Base-by-base conservation (phyloP, 176 grass and related monocot species). In the Luzula sylvatica region DNA sequence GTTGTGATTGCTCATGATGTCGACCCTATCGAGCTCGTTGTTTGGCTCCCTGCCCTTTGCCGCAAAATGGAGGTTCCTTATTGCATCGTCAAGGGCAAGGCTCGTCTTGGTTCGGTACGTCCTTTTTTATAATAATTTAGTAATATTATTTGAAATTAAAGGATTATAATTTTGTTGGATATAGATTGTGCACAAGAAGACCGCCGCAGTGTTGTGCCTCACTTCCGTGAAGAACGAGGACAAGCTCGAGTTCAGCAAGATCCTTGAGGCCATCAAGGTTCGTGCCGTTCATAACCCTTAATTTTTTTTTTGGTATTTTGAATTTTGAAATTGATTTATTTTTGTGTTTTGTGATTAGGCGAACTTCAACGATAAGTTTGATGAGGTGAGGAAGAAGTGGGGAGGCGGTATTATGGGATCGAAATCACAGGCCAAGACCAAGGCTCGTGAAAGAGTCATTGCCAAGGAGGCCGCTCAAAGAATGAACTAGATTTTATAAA, bases 221-320 rank as follows among this genome's bases (percentile, higher is more conserved):
- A 73, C 70, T 13, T 64, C 70, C 5, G 70, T 73, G 23, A 73
- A 73, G 39, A 73, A 73, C 17, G 70, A 73, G 70, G 70, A 73
- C 42, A 73, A 73, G 51, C 57, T 73, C 5, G 70, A 73, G 58
- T 73, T 73, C 58, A 73, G 70, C 70, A 73, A 73, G 52, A 73
- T 73, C 20, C 50, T 73, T 28, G 70, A 73, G 20, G 70, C 70
- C 47, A 73, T 73, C 42, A 73, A 73, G 70, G 70, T 73, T 60
- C 43, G 70, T 35, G 5, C 9, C 8, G 29, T 32, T 32, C 29
- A 32, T 32, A 32, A 8, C 29, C 29, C 3, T 32, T 32, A 32
- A 4, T 32, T 32, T 32, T 32, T 32, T 32, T n/a, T n/a, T n/a
- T n/a, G n/a, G n/a, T n/a, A n/a, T n/a, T n/a, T 8, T 32, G 8